Evolutionary conservation across 148 eudicot genomes (phyloP).

Genomic region (Cornus florida): DNA sequence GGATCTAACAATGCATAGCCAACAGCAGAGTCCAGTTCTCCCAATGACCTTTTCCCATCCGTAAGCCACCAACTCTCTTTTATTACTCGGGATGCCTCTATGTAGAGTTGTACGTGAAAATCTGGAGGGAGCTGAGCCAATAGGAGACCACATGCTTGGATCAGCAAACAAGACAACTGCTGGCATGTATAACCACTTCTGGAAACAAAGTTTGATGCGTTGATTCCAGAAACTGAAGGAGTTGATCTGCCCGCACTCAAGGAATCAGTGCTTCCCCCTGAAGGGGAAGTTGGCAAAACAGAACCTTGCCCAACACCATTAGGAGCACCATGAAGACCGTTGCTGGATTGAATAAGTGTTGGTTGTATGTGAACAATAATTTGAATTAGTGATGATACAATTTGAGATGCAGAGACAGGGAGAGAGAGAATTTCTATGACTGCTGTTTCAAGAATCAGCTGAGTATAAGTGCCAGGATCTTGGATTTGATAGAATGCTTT

Average conservation of each 20-base stretch:
- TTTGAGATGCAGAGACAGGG: slow-evolving; percentile 81
- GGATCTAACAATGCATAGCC: slow-evolving; percentile 96
- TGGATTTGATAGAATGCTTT: slow-evolving; percentile 91
- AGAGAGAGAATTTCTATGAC: slow-evolving; percentile 93
- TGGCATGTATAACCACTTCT: slow-evolving; percentile 94
- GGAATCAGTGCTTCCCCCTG: slow-evolving; percentile 98
- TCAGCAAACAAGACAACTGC: slow-evolving; percentile 89
- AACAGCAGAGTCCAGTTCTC: slow-evolving; percentile 84
- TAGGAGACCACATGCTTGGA: slow-evolving; percentile 96
- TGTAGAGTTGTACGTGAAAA: slow-evolving; percentile 80
- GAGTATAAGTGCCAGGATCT: slow-evolving; percentile 95
- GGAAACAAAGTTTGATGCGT: slow-evolving; percentile 69
- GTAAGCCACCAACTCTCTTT: slow-evolving; percentile 96
- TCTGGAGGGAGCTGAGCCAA: slow-evolving; percentile 95
- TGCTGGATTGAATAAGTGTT: slow-evolving; percentile 83
- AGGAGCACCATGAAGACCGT: slow-evolving; percentile 67
- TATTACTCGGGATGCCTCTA: slow-evolving; percentile 77
- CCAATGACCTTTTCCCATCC: slow-evolving; percentile 73
- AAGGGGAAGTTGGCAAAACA: slow-evolving; percentile 89
- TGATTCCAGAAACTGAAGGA: slow-evolving; percentile 67
- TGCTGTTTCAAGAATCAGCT: slow-evolving; percentile 91
- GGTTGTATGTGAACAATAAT: slow-evolving; percentile 89
- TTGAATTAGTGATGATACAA: slow-evolving; percentile 80
- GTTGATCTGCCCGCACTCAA: slow-evolving; percentile 71
- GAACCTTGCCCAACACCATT: slow-evolving; percentile 59